Evolutionary conservation across 2,329 filamentous ascomycete genomes (phyloP).

Genomic region (Cladobotryum protrusum): DNA sequence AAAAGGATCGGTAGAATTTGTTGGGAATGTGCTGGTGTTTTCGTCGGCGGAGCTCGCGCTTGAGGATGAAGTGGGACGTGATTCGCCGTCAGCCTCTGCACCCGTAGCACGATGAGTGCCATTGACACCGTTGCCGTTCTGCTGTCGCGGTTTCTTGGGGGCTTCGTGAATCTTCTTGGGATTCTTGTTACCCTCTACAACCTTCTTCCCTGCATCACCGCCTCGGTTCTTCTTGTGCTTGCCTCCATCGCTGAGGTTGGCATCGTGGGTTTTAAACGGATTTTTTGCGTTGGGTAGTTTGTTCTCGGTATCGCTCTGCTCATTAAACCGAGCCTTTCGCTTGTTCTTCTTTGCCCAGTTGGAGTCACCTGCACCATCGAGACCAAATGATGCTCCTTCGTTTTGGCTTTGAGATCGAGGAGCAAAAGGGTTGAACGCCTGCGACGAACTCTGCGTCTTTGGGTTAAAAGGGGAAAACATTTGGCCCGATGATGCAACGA

Average conservation of each 20-base stretch:
- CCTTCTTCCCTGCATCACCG: constrained; percentile 11
- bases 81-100: constrained; percentile 11
- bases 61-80: constrained; percentile 22
- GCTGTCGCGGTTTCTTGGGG: constrained; percentile 4
- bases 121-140: constrained; percentile 3
- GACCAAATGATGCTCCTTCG: constrained; percentile 25
- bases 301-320: constrained; percentile 23
- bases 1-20: constrained; percentile 31
- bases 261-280: constrained; percentile 22
- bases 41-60: constrained; percentile 17
- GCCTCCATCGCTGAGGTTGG: constrained; percentile 20
- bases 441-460: constrained; percentile 29
- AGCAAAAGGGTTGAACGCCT: constrained; percentile 32
- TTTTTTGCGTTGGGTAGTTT: constrained; percentile 18
- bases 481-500: constrained; percentile 35
- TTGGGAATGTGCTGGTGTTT: constrained; percentile 14
- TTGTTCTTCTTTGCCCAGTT: constrained; percentile 23
- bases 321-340: constrained; percentile 17
- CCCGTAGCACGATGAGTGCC: constrained; percentile 7
- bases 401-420: constrained; percentile 15
- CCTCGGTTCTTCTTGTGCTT: constrained; percentile 3
- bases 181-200: constrained; percentile 18
- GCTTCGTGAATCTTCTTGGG: constrained; percentile 8
- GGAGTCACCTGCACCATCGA: constrained; percentile 24
- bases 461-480: constrained; percentile 34